Evolutionary conservation across 1,139 yeast species (phyloP), one percentile per base, ranked within the genome.

Genomic region (Candida sojae): DNA sequence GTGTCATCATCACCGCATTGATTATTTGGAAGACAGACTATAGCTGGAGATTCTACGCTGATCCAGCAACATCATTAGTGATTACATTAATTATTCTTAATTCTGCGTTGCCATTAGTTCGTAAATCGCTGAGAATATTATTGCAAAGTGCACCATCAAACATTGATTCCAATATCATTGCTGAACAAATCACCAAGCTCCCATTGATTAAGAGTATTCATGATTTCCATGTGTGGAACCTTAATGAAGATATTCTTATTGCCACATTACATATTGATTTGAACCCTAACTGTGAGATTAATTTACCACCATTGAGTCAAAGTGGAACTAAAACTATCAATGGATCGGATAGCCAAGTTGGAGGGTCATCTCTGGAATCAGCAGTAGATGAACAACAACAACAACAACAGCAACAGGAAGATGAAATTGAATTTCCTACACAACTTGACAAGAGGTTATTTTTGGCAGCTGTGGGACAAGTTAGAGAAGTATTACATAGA

Each of bases 181-280:
- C 86, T 49, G 74, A 78, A 43, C 88, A 88, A 53, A 86, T 93
- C 45, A 61, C 80, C 26, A 72, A 76, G 46, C 77, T 92, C 28
- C 80, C 83, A 1, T 88, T 92, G 26, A 95, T 93, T 45, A 77
- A 82, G 53, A 88, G 95, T 4, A 84, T 93, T 38, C 99, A 93
- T 65, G 99, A 93, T 64, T 84, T 93, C 75, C 99, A 93, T 65
- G 87, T 93, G 51, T 93, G 99, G 99, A 93, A 91, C 64, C 77
- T 93, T 57, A 89, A 92, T 49, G 99, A 93, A 69, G 88, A 86
- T 55, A 80, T 89, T 48, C 78, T 84, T 57, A 89, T 93, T 62
- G 97, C 97, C 1, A 87, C 97, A 0, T 77, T 93, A 54, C 99
- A 93, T 63, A 86, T 92, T 40, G 88, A 91, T 57, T 77, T 91